Evolutionary conservation across 2,329 filamentous ascomycete genomes (phyloP).

Genomic region (Exophiala alcalophila): DNA sequence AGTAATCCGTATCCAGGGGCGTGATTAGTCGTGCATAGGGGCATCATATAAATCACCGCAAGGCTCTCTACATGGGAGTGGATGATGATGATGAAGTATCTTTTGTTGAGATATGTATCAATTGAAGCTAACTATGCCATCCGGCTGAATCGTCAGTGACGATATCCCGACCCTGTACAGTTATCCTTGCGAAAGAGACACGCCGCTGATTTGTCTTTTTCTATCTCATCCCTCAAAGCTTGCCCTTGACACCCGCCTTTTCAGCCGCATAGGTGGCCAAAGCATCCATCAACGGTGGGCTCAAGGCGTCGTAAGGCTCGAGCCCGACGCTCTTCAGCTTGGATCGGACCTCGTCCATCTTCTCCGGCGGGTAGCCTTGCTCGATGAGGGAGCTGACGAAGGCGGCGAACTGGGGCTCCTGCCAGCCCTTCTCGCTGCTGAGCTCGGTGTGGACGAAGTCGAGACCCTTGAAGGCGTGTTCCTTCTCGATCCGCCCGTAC

Average conservation of each 20-base stretch:
- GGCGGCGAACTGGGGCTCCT: constrained; percentile 67
- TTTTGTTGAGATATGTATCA: no score
- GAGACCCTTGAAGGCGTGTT: constrained; percentile 66
- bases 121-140: no score
- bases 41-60: no score
- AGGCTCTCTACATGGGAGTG: no score
- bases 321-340: constrained; percentile 56
- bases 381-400: constrained; percentile 68
- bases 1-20: no score
- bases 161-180: no score
- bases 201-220: not conserved
- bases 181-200: no score
- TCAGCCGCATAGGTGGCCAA: constrained; percentile 56
- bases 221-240: constrained; percentile 7
- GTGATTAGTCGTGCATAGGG: no score
- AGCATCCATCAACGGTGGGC: constrained; percentile 61
- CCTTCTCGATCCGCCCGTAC: constrained; percentile 62
- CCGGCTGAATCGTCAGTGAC: no score
- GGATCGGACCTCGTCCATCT: constrained; percentile 54
- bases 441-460: constrained; percentile 67
- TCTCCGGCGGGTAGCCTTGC: constrained; percentile 59
- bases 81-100: no score
- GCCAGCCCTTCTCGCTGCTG: constrained; percentile 61
- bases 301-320: constrained; percentile 62
- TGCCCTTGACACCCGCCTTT: constrained; percentile 37